Evolutionary conservation across 169 alveolate species (phyloP), one percentile per base, ranked within the genome.

Genomic region (Amoebophrya sp.): DNA sequence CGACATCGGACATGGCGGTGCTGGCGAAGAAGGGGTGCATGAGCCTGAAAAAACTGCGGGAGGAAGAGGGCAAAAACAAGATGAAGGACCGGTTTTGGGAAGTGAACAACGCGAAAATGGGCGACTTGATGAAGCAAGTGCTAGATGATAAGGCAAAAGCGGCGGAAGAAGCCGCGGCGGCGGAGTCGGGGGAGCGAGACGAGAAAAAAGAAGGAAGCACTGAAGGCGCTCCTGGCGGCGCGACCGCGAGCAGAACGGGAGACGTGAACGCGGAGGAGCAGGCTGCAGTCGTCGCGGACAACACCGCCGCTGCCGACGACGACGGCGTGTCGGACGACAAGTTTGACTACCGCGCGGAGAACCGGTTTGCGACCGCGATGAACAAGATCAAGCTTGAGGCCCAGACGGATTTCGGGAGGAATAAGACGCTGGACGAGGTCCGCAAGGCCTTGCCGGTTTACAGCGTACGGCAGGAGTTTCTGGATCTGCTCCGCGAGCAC

Each of bases 21-120:
- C 92, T 98, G 92, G 99, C 99, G 39, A 98, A 98, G 95, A 96
- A 97, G 92, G 99, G 99, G 41, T 96, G 89, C 99, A 97, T 89
- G 96, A 96, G 88, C 45, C 43, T 89, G 78, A 88, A 92, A 15
- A 29, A 42, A 78, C 38, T 88, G 26, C 50, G 89, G 50, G 93
- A 92, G 70, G 40, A 50, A 29, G 92, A 90, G 88, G 94, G 90
- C 58, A 69, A 91, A 29, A 78, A 92, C 41, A 92, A 92, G 23
- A 92, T 90, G 87, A 88, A 92, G 20, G 93, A 92, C 92, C 91
- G 93, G 78, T 89, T 92, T 41, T 88, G 93, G 92, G 94, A 90
- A 87, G 89, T 91, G 88, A 91, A 89, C 58, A 92, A 92, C 48
- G 41, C 91, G 67, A 88, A 91, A 0, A 40, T 89, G 23, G 94